Conservation (phyloP, 306 rosid genomes). For the Astragalus glycyphyllos region DNA sequence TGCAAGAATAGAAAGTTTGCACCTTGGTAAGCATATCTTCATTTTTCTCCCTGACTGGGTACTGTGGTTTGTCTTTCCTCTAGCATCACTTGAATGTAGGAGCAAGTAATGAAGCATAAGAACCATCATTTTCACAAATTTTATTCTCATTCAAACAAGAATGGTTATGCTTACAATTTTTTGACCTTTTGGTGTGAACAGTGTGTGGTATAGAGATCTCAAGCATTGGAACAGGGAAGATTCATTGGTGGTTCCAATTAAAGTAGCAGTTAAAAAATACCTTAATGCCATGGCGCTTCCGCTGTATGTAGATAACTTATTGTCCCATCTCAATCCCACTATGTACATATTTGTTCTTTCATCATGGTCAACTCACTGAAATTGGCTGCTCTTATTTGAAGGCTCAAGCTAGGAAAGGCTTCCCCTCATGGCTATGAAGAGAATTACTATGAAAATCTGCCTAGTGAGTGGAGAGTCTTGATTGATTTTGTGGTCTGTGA, state of each 20-base stretch:
- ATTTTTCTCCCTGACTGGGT: slow-evolving; percentile 18
- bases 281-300: slow-evolving; percentile 49
- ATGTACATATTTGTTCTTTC: slow-evolving; percentile 31
- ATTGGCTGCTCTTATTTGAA: slow-evolving; percentile 49
- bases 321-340: slow-evolving; percentile 31
- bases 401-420: slow-evolving; percentile 53
- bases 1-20: slow-evolving; percentile 68
- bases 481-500: slow-evolving; percentile 38
- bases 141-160: no score
- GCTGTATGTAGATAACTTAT: slow-evolving; percentile 53
- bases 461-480: slow-evolving; percentile 60
- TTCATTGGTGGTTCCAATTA: slow-evolving; percentile 45
- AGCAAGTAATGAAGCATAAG: no score
- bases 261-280: slow-evolving; percentile 52
- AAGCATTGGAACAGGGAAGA: slow-evolving; percentile 44
- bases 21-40: slow-evolving; percentile 56
- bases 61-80: slow-evolving; percentile 19
- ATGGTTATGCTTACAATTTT: slow-evolving; percentile 19
- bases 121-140: no score
- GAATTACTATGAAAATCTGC: slow-evolving; percentile 41
- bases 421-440: slow-evolving; percentile 41
- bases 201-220: slow-evolving; percentile 54
- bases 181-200: slow-evolving; percentile 46
- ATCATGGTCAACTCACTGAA: slow-evolving; percentile 39
- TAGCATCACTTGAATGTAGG: no score